Evolutionary conservation across 345 rosid genomes (phyloP), one percentile per base, ranked within the genome.

Genomic region (Cochlearia excelsa): DNA sequence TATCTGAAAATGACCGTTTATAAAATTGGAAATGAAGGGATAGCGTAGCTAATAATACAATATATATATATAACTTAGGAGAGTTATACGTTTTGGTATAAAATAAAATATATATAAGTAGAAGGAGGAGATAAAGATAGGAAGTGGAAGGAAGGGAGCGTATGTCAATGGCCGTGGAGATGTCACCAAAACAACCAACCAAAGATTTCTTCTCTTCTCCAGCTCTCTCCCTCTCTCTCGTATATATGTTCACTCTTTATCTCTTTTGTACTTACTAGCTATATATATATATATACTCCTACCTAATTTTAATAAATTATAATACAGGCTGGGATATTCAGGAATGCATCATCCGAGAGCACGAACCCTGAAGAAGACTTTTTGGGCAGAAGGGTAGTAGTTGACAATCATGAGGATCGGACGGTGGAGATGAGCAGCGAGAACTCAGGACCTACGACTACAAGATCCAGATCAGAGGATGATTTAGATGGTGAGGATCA

Each of bases 121-220:
- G 4, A 51, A 62, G 61, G 46, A 61, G 16, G 63, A 9, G 52
- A 54, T 42, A 52, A 64, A 46, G 60, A 64, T 37, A 54, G 41
- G 30, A 57, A 35, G 34, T 6, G 8, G 33, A 46, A 53, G 35
- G 33, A 9, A 40, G 1, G 42, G 68, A 79, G 84, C 77, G 33
- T 55, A 69, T 49, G 73, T 69, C 74, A 82, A 86, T 89, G 95
- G 97, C 87, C 64, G 80, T 88, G 63, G 87, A 88, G 80, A 88
- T 88, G 97, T 81, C 95, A 34, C 80, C 75, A 27, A 88, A 83
- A 54, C 90, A 81, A 61, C 90, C 93, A 7, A 67, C 81, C 77
- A 89, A 93, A 72, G 92, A 93, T 70, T 87, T 85, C 84, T 89
- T 93, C 49, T 89, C 99, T 49, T 85, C 99, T 67, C 99, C 99